A percentile compares a stretch with the other conserved stretches of the same genome.
phyloP scores from a whole-genome alignment of 2,329 filamentous ascomycete genomes.

The Cytospora schulzeri region DNA sequence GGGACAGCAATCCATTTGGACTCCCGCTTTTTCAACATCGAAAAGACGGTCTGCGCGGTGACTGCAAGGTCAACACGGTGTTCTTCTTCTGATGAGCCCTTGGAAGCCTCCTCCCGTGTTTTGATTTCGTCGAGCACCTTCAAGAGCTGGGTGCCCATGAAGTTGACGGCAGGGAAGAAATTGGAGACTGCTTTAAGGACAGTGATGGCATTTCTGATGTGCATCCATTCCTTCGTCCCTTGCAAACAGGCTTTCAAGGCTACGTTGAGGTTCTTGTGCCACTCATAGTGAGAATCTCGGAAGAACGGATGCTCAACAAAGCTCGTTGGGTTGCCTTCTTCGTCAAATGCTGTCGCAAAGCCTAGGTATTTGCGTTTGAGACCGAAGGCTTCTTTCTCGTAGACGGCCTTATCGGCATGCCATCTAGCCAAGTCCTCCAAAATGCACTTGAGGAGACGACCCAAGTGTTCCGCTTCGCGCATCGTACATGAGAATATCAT shows the following conservation, averaged over 20 bases:
- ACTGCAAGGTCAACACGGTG: constrained; percentile 74
- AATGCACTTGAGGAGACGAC: constrained; percentile 82
- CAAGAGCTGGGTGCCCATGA: constrained; percentile 73
- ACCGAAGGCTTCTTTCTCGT: constrained; percentile 81
- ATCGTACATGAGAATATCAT: constrained; percentile 89
- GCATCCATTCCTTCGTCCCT: constrained; percentile 84
- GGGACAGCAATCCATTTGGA: constrained; percentile 74
- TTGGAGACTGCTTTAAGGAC: constrained; percentile 80
- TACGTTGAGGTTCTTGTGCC: constrained; percentile 81
- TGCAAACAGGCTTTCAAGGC: constrained; percentile 82
- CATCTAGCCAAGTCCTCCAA: constrained; percentile 79
- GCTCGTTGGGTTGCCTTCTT: constrained; percentile 67
- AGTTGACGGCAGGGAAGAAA: constrained; percentile 86
- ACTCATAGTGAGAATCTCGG: constrained; percentile 81
- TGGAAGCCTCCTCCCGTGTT: constrained; percentile 58
- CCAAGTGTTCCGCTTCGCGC: constrained; percentile 90
- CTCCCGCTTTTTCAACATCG: constrained; percentile 67
- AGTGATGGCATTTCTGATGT: constrained; percentile 93
- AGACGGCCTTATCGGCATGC: constrained; percentile 76
- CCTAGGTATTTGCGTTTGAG: constrained; percentile 62
- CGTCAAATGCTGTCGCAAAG: constrained; percentile 74
- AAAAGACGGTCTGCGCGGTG: constrained; percentile 70
- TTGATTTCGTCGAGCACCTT: constrained; percentile 67
- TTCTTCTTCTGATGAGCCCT: constrained; percentile 49
- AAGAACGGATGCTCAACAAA: constrained; percentile 86